These are phyloP conservation scores for Candida labiduridarum DNA, from an alignment of 1,139 yeast genomes.

Conservation along the genomic window DNA sequence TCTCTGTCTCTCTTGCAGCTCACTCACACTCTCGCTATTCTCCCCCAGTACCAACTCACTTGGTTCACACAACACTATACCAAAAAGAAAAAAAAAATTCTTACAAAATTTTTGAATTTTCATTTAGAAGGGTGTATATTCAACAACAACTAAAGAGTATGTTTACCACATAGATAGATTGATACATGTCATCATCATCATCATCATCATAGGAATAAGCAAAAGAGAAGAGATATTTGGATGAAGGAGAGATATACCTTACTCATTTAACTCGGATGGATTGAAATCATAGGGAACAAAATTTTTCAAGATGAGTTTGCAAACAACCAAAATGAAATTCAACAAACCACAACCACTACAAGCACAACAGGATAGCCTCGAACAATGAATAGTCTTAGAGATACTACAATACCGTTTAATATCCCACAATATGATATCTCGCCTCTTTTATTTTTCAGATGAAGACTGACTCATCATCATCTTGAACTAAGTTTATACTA, in stretches of 20 bases:
- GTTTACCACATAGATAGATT: constrained; percentile 1
- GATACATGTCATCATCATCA: not conserved
- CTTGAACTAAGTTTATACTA: constrained; percentile 8
- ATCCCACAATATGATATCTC: no score
- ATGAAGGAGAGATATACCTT: not conserved
- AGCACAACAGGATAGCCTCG: no score
- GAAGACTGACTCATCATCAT: not conserved
- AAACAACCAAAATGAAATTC: not conserved
- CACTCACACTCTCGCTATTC: not conserved
- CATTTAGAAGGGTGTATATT: constrained; percentile 7
- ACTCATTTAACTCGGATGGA: no score
- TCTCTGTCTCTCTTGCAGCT: not conserved
- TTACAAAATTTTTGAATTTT: constrained; percentile 4
- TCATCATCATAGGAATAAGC: not conserved
- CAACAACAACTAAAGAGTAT: constrained; percentile 12
- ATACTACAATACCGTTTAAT: not conserved
- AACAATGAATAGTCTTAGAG: not conserved
- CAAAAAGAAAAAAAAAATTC: constrained; percentile 4
- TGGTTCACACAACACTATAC: constrained; percentile 1
- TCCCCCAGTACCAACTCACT: no score
- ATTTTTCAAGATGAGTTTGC: constrained; percentile 1
- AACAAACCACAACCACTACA: not conserved
- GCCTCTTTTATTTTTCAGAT: no score
- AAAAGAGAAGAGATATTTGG: not conserved
- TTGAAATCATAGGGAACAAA: not conserved